Evolutionary conservation across 495 filamentous ascomycete species (phyloP).

Genomic region (Bombardia bombarda): DNA sequence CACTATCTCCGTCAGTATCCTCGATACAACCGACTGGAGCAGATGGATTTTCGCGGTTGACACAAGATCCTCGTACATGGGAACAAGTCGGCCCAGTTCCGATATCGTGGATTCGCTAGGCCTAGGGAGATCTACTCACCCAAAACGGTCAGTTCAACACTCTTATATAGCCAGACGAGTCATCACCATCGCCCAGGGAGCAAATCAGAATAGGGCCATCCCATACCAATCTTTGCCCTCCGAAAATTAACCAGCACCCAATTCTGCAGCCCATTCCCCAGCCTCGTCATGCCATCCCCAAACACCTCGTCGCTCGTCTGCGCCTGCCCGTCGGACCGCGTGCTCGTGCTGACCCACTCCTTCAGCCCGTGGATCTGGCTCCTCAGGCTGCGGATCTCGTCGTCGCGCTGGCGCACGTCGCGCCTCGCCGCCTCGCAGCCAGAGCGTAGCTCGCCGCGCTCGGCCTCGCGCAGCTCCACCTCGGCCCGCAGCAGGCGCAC

Average conservation of each 20-base stretch:
- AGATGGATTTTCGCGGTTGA: conserved; percentile 42
- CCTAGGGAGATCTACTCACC: conserved; percentile 28
- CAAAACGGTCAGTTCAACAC: not conserved
- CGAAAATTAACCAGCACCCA: conserved; percentile 50
- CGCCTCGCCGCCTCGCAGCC: conserved; percentile 29
- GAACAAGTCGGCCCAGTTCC: conserved; percentile 37
- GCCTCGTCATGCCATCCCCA: conserved; percentile 34
- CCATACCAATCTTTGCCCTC: conserved; percentile 41
- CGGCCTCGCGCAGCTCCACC: conserved; percentile 27
- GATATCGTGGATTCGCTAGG: conserved; percentile 24
- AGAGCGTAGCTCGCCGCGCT: conserved; percentile 33
- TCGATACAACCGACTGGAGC: conserved; percentile 44
- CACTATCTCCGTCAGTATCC: conserved; percentile 40
- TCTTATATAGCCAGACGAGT: not conserved
- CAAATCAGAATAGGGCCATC: conserved; percentile 5
- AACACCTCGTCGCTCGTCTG: conserved; percentile 49
- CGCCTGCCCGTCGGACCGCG: conserved; percentile 29
- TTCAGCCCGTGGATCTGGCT: conserved; percentile 46
- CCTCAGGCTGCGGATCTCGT: conserved; percentile 34
- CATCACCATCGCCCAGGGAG: not conserved
- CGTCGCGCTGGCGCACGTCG: conserved; percentile 30
- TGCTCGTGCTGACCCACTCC: conserved; percentile 46
- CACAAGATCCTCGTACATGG: conserved; percentile 40
- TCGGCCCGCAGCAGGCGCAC: conserved; percentile 34
- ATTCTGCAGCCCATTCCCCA: conserved; percentile 50